A percentile compares a stretch with the other conserved stretches of the same genome.
phyloP scores from a whole-genome alignment of 1,139 yeast genomes.

The Scheffersomyces stambukii region DNA sequence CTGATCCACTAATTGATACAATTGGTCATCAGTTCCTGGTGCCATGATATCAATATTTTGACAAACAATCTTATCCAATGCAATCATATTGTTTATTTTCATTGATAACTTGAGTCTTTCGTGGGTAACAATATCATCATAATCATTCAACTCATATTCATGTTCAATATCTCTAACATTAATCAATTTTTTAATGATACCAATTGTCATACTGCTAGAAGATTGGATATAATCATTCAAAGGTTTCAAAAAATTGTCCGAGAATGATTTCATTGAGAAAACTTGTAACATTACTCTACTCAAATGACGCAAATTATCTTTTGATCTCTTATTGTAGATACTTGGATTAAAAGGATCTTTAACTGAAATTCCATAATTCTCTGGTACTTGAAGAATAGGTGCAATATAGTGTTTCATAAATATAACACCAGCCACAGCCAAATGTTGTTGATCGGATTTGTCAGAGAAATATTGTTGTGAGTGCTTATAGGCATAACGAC shows the following conservation, averaged over 20 bases:
- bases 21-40: constrained; percentile 52
- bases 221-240: constrained; percentile 65
- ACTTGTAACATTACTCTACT: constrained; percentile 62
- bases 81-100: constrained; percentile 61
- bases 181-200: constrained; percentile 45
- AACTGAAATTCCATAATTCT: constrained; percentile 47
- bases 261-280: constrained; percentile 65
- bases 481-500: constrained; percentile 28
- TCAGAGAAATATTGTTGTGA: constrained; percentile 47
- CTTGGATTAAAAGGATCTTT: too few species aligned
- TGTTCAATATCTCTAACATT: constrained; percentile 53
- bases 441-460: constrained; percentile 47
- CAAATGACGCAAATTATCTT: constrained; percentile 55
- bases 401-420: constrained; percentile 60
- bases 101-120: constrained; percentile 63
- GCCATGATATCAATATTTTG: constrained; percentile 50
- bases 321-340: constrained; percentile 19
- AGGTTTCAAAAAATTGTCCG: constrained; percentile 72
- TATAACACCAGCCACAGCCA: constrained; percentile 67
- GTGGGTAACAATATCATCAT: constrained; percentile 68
- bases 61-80: constrained; percentile 54
- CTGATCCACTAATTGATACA: constrained; percentile 37
- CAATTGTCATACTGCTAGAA: constrained; percentile 43
- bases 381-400: constrained; percentile 69
- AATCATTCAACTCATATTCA: constrained; percentile 58